Evolutionary conservation across 176 grass and related monocot genomes (phyloP).

Genomic region (Rhynchospora tenuis): DNA sequence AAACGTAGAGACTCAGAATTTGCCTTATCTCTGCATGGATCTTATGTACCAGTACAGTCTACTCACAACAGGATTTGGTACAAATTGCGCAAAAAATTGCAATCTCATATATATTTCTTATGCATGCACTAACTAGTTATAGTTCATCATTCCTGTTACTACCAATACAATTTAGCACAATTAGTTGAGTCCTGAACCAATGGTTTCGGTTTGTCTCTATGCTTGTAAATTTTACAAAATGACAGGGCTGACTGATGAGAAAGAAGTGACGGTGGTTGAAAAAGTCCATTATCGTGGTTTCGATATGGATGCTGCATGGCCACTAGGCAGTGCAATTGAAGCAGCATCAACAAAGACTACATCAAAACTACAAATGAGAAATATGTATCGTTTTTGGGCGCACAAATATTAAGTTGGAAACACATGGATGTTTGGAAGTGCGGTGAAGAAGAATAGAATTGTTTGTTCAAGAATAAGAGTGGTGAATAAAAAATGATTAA

Average conservation of each 20-base stretch:
- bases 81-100: not conserved
- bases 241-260: slow-evolving; percentile 27
- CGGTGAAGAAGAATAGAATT: too few relatives aligned
- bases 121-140: not conserved
- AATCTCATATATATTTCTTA: not conserved
- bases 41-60: slow-evolving; percentile 44
- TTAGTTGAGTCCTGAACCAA: too few relatives aligned
- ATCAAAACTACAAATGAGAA: not conserved
- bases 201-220: not conserved
- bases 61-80: slow-evolving; percentile 54
- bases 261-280: slow-evolving; percentile 33
- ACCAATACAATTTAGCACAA: too few relatives aligned
- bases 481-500: too few relatives aligned
- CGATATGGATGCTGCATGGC: slow-evolving; percentile 36
- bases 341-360: slow-evolving; percentile 12
- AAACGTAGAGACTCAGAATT: not conserved
- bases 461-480: too few relatives aligned
- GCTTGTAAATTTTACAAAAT: not conserved
- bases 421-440: too few relatives aligned
- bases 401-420: not conserved
- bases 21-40: slow-evolving; percentile 52
- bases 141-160: not conserved
- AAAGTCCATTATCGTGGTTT: slow-evolving; percentile 43
- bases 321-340: slow-evolving; percentile 49
- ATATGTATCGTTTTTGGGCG: slow-evolving; percentile 6